Evolutionary conservation across 108 stramenopile genomes (phyloP), one percentile per base, ranked within the genome.

Genomic region (Nannochloropsis salina): DNA sequence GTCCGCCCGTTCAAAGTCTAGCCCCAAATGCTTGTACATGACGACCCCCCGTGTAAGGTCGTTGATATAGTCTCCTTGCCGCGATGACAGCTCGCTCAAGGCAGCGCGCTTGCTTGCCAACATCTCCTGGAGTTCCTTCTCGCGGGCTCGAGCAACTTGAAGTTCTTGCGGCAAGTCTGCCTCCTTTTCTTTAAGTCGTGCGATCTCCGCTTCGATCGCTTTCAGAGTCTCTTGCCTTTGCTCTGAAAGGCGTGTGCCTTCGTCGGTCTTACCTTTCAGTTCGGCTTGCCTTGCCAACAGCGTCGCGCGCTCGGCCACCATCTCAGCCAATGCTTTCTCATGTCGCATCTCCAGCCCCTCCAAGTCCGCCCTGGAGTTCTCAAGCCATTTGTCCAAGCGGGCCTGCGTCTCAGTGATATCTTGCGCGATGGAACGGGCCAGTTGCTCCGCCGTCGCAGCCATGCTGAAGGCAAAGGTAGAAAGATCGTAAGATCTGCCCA

Each of bases 11-110:
- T 83, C 88, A 89, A 93, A 93, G 80, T 92, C 92, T 42, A 93
- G 43, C 20, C 93, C 93, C 6, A 92, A 81, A 47, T 85, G 89
- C 45, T 92, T 92, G 84, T 93, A 93, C 87, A 90, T 91, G 18
- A 93, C 80, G 44, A 92, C 80, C 43, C 93, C 93, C 51, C 85
- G 42, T 9, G 93, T 93, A 42, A 93, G 80, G 80, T 93, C 93
- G 43, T 93, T 74, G 6, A 74, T 74, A 74, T 74, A 74, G 15
- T 74, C 61, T n/a, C 61, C 61, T 8, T 74, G 61, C 15, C 61
- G 61, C 61, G 61, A 74, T n/a, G 61, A n/a, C 61, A 74, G n/a
- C 20, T 15, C 15, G n/a, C 61, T n/a, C 61, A 74, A n/a, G 20
- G 61, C 61, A 4, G 61, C 61, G 20, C 61, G 15, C n/a, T 74